These are phyloP conservation scores for Didymosphaeria variabile DNA, from an alignment of 2,329 filamentous ascomycete genomes.

Conservation along the genomic window DNA sequence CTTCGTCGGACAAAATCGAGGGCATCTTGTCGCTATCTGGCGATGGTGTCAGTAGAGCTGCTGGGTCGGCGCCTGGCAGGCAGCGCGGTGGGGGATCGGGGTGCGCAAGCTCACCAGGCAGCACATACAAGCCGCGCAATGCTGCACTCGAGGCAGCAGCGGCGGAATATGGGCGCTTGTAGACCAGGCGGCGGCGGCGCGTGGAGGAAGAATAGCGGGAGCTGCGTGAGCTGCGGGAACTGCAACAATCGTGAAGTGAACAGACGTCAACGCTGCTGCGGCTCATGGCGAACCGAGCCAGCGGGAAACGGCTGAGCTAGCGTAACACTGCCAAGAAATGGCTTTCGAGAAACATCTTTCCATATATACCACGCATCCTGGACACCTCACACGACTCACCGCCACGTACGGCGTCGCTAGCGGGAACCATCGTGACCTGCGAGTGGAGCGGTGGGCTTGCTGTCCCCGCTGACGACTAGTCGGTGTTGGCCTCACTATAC, in stretches of 20 bases:
- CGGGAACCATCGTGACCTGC: constrained; percentile 2
- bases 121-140: constrained; percentile 15
- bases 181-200: constrained; percentile 3
- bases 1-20: constrained; percentile 83
- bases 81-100: not conserved
- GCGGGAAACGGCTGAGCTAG: constrained; percentile 11
- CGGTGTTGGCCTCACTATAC: not conserved
- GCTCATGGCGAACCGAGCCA: constrained; percentile 14
- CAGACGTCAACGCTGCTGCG: constrained; percentile 13
- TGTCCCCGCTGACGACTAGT: not conserved
- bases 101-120: constrained; percentile 1
- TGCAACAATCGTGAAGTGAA: constrained; percentile 3
- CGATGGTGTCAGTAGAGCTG: constrained; percentile 10
- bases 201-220: constrained; percentile 7
- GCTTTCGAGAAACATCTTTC: constrained; percentile 4
- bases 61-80: not conserved
- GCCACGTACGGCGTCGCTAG: constrained; percentile 2
- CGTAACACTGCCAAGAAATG: not conserved
- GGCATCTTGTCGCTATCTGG: constrained; percentile 53
- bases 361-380: not conserved
- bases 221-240: constrained; percentile 1
- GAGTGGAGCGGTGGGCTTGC: not conserved
- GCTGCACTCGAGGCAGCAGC: constrained; percentile 7
- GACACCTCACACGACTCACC: constrained; percentile 6
- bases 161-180: not conserved